Conservation (phyloP, 495 filamentous ascomycete genomes). For the Aspergillus biplanus region DNA sequence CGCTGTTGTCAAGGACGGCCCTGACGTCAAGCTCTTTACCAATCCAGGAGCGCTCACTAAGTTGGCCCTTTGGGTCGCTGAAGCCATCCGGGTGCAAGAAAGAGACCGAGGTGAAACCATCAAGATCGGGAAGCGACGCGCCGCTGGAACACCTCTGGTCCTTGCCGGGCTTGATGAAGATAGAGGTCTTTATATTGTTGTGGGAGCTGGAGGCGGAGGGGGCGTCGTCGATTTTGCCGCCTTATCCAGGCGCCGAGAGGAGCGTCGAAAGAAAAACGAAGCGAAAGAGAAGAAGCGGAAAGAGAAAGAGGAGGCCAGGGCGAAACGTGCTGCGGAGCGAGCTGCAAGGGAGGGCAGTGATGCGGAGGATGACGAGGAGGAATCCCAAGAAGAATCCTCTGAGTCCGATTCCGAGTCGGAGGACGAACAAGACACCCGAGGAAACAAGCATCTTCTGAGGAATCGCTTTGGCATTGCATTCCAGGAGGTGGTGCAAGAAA, state of each 20-base stretch:
- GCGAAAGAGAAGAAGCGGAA: slow-evolving; percentile 61
- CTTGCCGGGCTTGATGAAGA: slow-evolving; percentile 88
- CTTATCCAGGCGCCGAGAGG: slow-evolving; percentile 65
- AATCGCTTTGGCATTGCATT: slow-evolving; percentile 96
- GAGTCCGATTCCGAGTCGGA: slow-evolving; percentile 62
- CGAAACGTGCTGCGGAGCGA: slow-evolving; percentile 43
- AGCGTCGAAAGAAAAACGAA: slow-evolving; percentile 63
- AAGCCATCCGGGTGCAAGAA: slow-evolving; percentile 89
- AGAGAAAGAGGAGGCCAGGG: slow-evolving; percentile 63
- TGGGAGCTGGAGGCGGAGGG: slow-evolving; percentile 79
- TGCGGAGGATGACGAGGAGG: slow-evolving; percentile 64
- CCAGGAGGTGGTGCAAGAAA: slow-evolving; percentile 92
- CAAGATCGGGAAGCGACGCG: slow-evolving; percentile 61
- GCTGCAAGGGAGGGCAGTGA: slow-evolving; percentile 57
- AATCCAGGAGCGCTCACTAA: slow-evolving; percentile 92
- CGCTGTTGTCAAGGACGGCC: slow-evolving; percentile 92
- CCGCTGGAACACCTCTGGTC: slow-evolving; percentile 77
- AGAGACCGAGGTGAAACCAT: slow-evolving; percentile 71
- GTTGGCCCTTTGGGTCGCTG: slow-evolving; percentile 89
- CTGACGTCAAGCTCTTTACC: slow-evolving; percentile 84
- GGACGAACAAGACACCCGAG: slow-evolving; percentile 59
- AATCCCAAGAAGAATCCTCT: slow-evolving; percentile 50
- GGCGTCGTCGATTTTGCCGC: slow-evolving; percentile 65
- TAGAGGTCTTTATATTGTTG: slow-evolving; percentile 86
- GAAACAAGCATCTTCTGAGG: slow-evolving; percentile 66